Conservation (phyloP, 352 stramenopile genomes). For the Blastocystis hominis region DNA sequence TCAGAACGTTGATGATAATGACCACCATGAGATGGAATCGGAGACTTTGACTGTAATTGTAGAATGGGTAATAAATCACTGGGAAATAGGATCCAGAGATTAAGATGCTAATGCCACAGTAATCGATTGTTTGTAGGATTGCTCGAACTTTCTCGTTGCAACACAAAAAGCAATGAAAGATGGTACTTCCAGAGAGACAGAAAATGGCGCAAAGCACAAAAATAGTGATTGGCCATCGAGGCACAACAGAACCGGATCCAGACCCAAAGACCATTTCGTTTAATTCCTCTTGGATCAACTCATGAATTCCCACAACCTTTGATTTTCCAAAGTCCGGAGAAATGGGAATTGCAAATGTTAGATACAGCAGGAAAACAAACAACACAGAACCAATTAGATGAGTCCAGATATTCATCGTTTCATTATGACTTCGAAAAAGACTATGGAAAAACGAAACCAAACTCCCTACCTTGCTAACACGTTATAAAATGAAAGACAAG, state of each 20-base stretch:
- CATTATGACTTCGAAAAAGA: constrained; percentile 33
- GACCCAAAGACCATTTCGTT: neutral
- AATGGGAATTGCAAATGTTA: constrained; percentile 10
- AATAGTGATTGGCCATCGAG: constrained; percentile 49
- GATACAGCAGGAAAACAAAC: constrained; percentile 45
- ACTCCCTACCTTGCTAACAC: neutral
- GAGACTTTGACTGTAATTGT: neutral
- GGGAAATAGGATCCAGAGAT: constrained; percentile 55
- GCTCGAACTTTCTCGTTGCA: neutral
- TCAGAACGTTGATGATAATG: constrained; percentile 53
- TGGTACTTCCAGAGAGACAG: constrained; percentile 16
- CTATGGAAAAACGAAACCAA: neutral
- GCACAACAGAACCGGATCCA: neutral
- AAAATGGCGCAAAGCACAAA: constrained; percentile 50
- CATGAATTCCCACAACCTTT: neutral
- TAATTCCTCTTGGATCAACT: neutral
- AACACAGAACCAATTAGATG: constrained; percentile 8
- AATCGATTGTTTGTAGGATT: constrained; percentile 49
- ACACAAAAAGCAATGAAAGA: constrained; percentile 46
- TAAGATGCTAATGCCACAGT: constrained; percentile 47
- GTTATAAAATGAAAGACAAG: constrained; percentile 6
- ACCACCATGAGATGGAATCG: constrained; percentile 9
- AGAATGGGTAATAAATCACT: constrained; percentile 52
- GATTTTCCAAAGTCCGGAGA: neutral
- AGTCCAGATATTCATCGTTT: constrained; percentile 57